Evolutionary conservation across 768 basidiomycete species (phyloP).

Genomic region (Lactarius sp.): DNA sequence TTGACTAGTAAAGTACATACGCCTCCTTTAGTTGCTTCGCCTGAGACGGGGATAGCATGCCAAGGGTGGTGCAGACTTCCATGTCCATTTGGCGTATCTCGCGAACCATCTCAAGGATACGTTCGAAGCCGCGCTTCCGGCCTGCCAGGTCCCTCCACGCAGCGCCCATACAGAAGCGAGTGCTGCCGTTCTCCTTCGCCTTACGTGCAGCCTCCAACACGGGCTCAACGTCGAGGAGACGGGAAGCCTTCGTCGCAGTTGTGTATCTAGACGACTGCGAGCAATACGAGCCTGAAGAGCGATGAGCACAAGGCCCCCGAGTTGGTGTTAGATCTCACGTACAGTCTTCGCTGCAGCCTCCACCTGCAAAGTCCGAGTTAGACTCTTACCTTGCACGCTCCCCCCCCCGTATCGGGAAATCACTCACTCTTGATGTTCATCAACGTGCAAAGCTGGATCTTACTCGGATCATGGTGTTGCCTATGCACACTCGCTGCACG

Average conservation of each 20-base stretch:
- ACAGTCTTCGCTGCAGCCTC: slow-evolving; percentile 97
- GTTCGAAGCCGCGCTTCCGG: slow-evolving; percentile 88
- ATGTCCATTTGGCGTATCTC: slow-evolving; percentile 93
- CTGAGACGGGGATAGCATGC: slow-evolving; percentile 94
- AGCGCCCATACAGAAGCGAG: slow-evolving; percentile 98
- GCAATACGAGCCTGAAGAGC: slow-evolving; percentile 79
- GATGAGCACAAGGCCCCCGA: slow-evolving; percentile 16
- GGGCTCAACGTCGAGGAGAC: slow-evolving; percentile 82
- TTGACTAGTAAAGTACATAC: slow-evolving; percentile 39
- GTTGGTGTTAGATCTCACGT: slow-evolving; percentile 30
- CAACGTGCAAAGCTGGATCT: slow-evolving; percentile 93
- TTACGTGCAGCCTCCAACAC: slow-evolving; percentile 89
- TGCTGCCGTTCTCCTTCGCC: slow-evolving; percentile 95
- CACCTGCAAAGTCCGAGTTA: slow-evolving; percentile 48
- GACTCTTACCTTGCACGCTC: slow-evolving; percentile 26
- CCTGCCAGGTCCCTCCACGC: slow-evolving; percentile 96
- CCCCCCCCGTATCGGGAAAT: slow-evolving; percentile 27
- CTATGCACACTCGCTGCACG: slow-evolving; percentile 81
- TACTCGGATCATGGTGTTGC: slow-evolving; percentile 77
- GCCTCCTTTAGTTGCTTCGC: slow-evolving; percentile 90
- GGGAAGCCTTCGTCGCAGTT: slow-evolving; percentile 84
- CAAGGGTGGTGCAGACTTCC: slow-evolving; percentile 99
- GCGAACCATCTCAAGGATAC: slow-evolving; percentile 87
- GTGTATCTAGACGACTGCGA: slow-evolving; percentile 95
- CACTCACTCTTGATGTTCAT: slow-evolving; percentile 98